Evolutionary conservation across 1,284 basidiomycete genomes (phyloP), one percentile per base, ranked within the genome.

Genomic region (Vanrija sp.): DNA sequence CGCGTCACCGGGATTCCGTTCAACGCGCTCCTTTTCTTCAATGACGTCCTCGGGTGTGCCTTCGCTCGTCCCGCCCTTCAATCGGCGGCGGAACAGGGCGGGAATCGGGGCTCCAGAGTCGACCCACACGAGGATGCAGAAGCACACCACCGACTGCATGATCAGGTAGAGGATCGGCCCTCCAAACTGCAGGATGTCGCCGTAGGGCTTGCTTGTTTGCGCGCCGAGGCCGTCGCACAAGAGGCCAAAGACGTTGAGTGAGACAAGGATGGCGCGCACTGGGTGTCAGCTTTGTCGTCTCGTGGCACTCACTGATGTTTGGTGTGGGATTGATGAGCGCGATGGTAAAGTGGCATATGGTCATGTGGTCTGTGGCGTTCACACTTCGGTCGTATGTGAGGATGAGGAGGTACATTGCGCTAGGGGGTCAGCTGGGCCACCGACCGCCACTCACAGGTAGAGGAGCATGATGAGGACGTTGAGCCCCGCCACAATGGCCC

Each of bases 131-230:
- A 86, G 79, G 37, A 85, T 71, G 6, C 65, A 73, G 57, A 86
- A 80, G 27, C 84, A 79, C 18, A 82, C 64, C 35, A 83, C 59
- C 14, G 75, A 75, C 47, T 84, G 81, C 23, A 84, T 58, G 56
- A 88, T 78, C 49, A 89, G 81, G 60, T 89, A 91, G 2, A 83
- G 62, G 57, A 90, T 87, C 0, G 88, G 88, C 3, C 85, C 86
- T 4, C 88, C 88, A 57, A 81, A 88, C 57, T 82, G 78, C 56
- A 76, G 75, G 51, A 91, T 83, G 45, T 71, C 63, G 7, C 82
- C 81, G 52, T 83, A 74, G 1, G 81, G 78, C 1, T 77, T 67
- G 0, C 79, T 61, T 0, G 80, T 80, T 35, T 83, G 78, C 0
- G 78, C 73, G 8, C 78, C 77, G 1, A 78, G 71, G 8, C 84